Base-by-base conservation (phyloP, 1,139 yeast species). In the Geotrichum phurueaensis region DNA sequence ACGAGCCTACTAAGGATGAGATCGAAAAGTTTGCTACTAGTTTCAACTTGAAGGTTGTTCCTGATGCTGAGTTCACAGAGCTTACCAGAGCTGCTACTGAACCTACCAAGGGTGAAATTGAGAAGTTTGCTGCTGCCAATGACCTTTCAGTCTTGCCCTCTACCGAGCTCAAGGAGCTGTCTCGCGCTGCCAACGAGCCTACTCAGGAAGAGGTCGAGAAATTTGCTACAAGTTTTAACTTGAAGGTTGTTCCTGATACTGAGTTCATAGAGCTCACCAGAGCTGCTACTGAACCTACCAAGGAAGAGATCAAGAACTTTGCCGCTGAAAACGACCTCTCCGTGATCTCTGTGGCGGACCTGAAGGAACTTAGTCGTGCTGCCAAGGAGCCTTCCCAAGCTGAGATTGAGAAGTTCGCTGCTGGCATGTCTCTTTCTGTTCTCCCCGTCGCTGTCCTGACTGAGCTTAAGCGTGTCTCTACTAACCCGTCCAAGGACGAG, bases 261-360 rank as follows among this genome's bases (percentile, higher is more conserved):
- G 73, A 69, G 53, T 65, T 67, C 53, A 61, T 65, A 4, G 60
- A 58, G 1, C 54, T 74, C 29, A 56, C 61, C 47, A 62, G 67
- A 20, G 60, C 65, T 51, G 56, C 77, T 1, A 67, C 71, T 29
- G 66, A 70, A 2, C 82, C 82, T 18, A 69, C 76, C n/a, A 59
- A 73, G 27, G 70, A 69, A 6, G 74, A 71, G 49, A 48, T 54
- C 45, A 22, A 65, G 18, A 66, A 68, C 7, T 70, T 70, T 49
- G 81, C 82, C 3, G 53, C 62, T 39, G 50, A 48, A 20, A 65
- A 64, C 43, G 65, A 67, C 31, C 54, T 61, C 50, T 23, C 50
- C 12, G 54, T 56, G 12, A 29, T 71, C 3, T 45, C 66, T 10
- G 50, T 65, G 2, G 75, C 77, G 25, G 62, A 72, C 1, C 39